phyloP scores from a whole-genome alignment of 2,329 filamentous ascomycete species.

The Camptophora hylomeconis region DNA sequence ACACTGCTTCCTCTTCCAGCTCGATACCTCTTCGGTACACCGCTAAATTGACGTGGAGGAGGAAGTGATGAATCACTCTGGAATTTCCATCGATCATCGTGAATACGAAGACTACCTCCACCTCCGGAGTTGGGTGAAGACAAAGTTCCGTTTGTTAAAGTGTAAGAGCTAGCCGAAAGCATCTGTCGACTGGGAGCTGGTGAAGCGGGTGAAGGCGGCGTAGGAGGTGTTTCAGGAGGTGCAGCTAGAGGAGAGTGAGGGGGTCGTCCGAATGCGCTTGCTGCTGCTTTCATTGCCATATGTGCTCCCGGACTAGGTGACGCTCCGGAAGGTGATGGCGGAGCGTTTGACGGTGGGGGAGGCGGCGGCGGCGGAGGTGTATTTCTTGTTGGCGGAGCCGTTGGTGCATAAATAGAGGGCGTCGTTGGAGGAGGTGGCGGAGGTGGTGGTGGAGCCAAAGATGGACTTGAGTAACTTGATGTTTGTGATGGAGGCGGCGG shows the following conservation, averaged over 20 bases:
- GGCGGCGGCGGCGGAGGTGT: conserved; percentile 28
- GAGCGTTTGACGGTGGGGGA: conserved; percentile 25
- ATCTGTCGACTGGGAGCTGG: conserved; percentile 41
- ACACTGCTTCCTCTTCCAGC: conserved; percentile 90
- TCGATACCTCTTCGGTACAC: conserved; percentile 65
- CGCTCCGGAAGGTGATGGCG: conserved; percentile 28
- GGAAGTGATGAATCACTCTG: conserved; percentile 70
- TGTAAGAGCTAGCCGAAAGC: conserved; percentile 66
- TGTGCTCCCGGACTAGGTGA: conserved; percentile 24
- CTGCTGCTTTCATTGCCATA: conserved; percentile 26
- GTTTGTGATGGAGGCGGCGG: conserved; percentile 28
- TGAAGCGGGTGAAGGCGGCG: conserved; percentile 31
- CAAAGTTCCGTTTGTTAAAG: conserved; percentile 49
- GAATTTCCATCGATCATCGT: conserved; percentile 77
- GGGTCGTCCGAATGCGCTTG: conserved; percentile 23
- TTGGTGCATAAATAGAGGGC: conserved; percentile 29
- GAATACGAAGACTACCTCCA: conserved; percentile 31
- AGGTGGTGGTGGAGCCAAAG: conserved; percentile 35
- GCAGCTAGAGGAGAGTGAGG: conserved; percentile 38
- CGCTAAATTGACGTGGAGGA: conserved; percentile 68
- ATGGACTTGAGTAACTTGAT: conserved; percentile 26
- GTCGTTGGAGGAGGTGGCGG: conserved; percentile 31
- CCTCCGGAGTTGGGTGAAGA: conserved; percentile 5
- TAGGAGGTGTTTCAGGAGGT: conserved; percentile 26
- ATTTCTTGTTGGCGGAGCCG: conserved; percentile 29